phyloP scores from a whole-genome alignment of 257 asterid species.

The Solanum dulcamara region DNA sequence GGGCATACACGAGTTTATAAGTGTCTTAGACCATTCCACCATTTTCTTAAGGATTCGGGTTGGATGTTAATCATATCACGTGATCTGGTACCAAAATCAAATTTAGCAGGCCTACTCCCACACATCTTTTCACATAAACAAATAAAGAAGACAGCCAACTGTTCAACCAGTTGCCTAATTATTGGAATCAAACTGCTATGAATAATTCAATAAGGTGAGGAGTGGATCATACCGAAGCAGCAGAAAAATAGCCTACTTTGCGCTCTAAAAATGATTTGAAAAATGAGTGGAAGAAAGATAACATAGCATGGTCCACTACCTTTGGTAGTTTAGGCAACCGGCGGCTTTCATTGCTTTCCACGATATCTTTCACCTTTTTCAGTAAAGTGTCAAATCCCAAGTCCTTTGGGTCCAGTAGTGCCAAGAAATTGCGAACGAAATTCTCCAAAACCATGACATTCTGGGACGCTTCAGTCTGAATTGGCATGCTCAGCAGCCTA shows the following conservation, averaged over 20 bases:
- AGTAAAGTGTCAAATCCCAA: constrained; percentile 33
- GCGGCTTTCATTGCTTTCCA: constrained; percentile 80
- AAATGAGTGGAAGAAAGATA: neutral
- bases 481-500: constrained; percentile 19
- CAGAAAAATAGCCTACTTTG: neutral
- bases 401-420: constrained; percentile 43
- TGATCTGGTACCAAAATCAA: neutral
- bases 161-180: neutral
- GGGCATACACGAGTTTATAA: neutral
- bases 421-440: constrained; percentile 19
- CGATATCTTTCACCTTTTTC: constrained; percentile 69
- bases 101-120: neutral
- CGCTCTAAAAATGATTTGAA: neutral
- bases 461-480: constrained; percentile 5
- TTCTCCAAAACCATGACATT: constrained; percentile 17
- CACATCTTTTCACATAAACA: neutral
- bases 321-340: constrained; percentile 81
- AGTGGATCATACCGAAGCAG: neutral
- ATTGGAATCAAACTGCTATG: neutral
- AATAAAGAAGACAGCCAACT: neutral
- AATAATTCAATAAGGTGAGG: neutral
- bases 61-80: neutral
- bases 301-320: constrained; percentile 28
- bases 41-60: constrained; percentile 23
- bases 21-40: neutral